Evolutionary conservation across 257 asterid genomes (phyloP).

Genomic region (Avicennia marina): DNA sequence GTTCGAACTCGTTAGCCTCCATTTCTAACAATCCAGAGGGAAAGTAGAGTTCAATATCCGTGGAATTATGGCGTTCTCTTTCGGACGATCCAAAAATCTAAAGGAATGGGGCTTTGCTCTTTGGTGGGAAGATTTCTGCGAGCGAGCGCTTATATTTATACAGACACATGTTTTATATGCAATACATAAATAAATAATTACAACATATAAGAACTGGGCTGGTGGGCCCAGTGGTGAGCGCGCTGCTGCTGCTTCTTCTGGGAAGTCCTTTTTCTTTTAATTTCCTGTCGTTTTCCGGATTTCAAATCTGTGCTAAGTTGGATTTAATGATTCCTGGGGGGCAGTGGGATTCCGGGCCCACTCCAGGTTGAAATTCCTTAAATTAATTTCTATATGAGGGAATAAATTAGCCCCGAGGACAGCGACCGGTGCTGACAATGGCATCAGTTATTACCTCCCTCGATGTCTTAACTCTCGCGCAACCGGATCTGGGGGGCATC

Average conservation of each 20-base stretch:
- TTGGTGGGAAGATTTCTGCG: slow-evolving; percentile 53
- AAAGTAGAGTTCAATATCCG: background rate
- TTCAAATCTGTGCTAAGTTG: slow-evolving; percentile 41
- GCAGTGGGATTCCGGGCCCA: slow-evolving; percentile 46
- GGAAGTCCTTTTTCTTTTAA: slow-evolving; percentile 14
- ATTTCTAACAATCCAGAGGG: slow-evolving; percentile 19
- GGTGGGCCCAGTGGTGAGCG: too few species aligned
- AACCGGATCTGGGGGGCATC: too few species aligned
- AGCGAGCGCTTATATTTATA: too few species aligned
- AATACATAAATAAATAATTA: too few species aligned
- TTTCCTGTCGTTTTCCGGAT: slow-evolving; percentile 52
- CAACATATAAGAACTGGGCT: background rate
- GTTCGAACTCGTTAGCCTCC: slow-evolving; percentile 62
- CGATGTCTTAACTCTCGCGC: too few species aligned
- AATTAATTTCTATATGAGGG: too few species aligned
- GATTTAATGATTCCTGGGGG: slow-evolving; percentile 48
- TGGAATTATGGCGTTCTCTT: background rate
- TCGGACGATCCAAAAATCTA: slow-evolving; percentile 14
- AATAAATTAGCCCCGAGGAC: too few species aligned
- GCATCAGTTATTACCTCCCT: too few species aligned
- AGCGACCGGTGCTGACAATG: too few species aligned
- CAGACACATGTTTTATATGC: too few species aligned
- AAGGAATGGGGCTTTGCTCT: slow-evolving; percentile 26
- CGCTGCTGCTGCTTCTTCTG: slow-evolving; percentile 25
- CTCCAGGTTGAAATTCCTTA: slow-evolving; percentile 30